Percentiles rank a stretch among this genome's conserved stretches.
Evolutionary conservation across 2,329 filamentous ascomycete genomes (phyloP).

Genomic region (Alternaria sp.): DNA sequence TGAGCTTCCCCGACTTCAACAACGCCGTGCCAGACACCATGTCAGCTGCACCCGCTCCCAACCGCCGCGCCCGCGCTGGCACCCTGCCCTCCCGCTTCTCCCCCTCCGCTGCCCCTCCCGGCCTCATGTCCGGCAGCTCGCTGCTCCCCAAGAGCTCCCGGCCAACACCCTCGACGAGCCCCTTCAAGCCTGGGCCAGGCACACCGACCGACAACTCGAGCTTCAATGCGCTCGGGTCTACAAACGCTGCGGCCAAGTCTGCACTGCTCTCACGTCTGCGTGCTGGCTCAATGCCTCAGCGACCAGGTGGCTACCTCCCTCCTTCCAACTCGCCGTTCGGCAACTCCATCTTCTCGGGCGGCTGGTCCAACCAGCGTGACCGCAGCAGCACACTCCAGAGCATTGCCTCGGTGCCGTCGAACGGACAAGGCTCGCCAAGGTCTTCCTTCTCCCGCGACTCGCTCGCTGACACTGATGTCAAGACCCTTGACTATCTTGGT

Average conservation of each 20-base stretch:
- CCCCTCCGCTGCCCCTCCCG: conserved; percentile 70
- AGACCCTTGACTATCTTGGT: conserved; percentile 93
- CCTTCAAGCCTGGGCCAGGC: conserved; percentile 73
- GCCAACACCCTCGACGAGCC: conserved; percentile 84
- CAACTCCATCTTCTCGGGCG: conserved; percentile 84
- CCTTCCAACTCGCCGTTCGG: conserved; percentile 73
- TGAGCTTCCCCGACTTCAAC: conserved; percentile 92
- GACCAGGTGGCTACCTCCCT: conserved; percentile 68
- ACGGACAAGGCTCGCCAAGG: conserved; percentile 85
- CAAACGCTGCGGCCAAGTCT: conserved; percentile 64
- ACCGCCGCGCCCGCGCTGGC: conserved; percentile 84
- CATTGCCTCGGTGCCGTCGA: conserved; percentile 83
- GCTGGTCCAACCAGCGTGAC: conserved; percentile 82
- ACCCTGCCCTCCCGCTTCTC: conserved; percentile 96
- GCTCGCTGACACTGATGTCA: conserved; percentile 83
- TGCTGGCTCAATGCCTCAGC: conserved; percentile 93
- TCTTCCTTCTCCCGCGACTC: conserved; percentile 88
- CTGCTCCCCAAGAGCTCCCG: conserved; percentile 79
- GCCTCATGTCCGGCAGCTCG: conserved; percentile 59
- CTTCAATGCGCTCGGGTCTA: conserved; percentile 56
- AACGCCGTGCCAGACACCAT: conserved; percentile 70
- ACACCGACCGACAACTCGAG: conserved; percentile 45
- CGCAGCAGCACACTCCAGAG: conserved; percentile 88
- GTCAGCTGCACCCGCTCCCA: conserved; percentile 65
- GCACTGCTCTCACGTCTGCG: conserved; percentile 83